Conservation (phyloP, 768 basidiomycete genomes). For the Thelephora aurantiotincta region DNA sequence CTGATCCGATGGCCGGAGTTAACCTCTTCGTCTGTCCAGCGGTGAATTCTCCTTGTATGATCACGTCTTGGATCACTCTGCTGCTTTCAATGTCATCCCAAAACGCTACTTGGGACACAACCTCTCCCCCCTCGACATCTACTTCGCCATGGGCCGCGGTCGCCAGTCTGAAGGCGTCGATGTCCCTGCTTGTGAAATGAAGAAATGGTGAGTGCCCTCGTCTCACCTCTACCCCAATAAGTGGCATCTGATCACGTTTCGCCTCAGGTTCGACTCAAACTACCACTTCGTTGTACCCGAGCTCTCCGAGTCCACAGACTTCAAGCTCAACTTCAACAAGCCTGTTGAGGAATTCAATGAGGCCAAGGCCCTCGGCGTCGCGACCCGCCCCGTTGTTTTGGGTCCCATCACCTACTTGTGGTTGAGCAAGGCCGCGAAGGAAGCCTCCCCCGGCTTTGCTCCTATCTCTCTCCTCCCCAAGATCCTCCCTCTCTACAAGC, state of each 20-base stretch:
- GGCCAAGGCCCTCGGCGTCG: slow-evolving; percentile 79
- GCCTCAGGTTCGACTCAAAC: slow-evolving; percentile 86
- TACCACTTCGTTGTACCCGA: slow-evolving; percentile 99
- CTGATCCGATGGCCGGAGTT: slow-evolving; percentile 2
- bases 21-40: slow-evolving; percentile 28
- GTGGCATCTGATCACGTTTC: slow-evolving; percentile 2
- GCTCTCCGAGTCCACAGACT: slow-evolving; percentile 78
- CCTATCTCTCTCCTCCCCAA: slow-evolving; percentile 83
- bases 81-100: slow-evolving; percentile 93
- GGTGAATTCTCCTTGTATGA: slow-evolving; percentile 99
- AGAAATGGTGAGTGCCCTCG: slow-evolving; percentile 72
- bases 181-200: slow-evolving; percentile 97
- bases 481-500: slow-evolving; percentile 83
- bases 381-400: slow-evolving; percentile 89
- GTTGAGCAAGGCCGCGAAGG: slow-evolving; percentile 84
- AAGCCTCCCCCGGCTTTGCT: slow-evolving; percentile 71
- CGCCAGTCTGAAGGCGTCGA: slow-evolving; percentile 91
- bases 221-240: neutral
- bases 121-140: slow-evolving; percentile 83
- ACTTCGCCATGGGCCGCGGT: slow-evolving; percentile 98
- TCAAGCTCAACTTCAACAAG: slow-evolving; percentile 95
- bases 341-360: slow-evolving; percentile 88
- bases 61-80: slow-evolving; percentile 95
- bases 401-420: slow-evolving; percentile 93
- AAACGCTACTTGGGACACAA: slow-evolving; percentile 82